Conservation (phyloP, 2,329 filamentous ascomycete genomes). For the Aspergillus intermedius region DNA sequence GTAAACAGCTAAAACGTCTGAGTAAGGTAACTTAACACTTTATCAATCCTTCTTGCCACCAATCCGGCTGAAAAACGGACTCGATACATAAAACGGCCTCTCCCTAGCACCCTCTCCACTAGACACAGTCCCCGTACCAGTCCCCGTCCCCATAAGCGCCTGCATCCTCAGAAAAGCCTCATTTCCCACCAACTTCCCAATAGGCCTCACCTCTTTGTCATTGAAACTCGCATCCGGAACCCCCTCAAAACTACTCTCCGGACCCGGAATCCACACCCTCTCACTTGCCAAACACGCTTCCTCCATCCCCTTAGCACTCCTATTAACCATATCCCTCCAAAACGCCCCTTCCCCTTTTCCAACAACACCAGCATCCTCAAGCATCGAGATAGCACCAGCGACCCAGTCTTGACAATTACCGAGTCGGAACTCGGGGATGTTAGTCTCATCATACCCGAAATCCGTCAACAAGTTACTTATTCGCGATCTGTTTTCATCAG, state of each 20-base stretch:
- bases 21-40: too few relatives aligned
- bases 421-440: slow-evolving; percentile 14
- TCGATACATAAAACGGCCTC: slow-evolving; percentile 13
- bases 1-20: too few relatives aligned
- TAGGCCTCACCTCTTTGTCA: slow-evolving; percentile 3
- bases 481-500: slow-evolving; percentile 2
- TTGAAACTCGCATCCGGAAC: slow-evolving; percentile 13
- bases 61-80: slow-evolving; percentile 10
- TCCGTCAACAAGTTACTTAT: slow-evolving; percentile 1
- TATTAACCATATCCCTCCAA: slow-evolving; percentile 15
- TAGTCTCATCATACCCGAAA: slow-evolving; percentile 8
- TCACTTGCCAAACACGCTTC: slow-evolving; percentile 4
- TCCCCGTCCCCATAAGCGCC: slow-evolving; percentile 4
- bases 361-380: slow-evolving; percentile 5
- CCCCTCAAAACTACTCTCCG: slow-evolving; percentile 4
- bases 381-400: slow-evolving; percentile 5
- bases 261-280: slow-evolving; percentile 10
- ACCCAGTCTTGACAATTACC: slow-evolving; percentile 14
- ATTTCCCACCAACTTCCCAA: slow-evolving; percentile 10
- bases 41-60: not conserved
- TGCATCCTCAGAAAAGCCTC: slow-evolving; percentile 8
- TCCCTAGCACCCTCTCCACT: not conserved
- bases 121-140: not conserved
- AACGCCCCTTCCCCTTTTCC: slow-evolving; percentile 8
- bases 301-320: slow-evolving; percentile 9